Evolutionary conservation across 2,329 filamentous ascomycete genomes (phyloP), one percentile per base, ranked within the genome.

Genomic region (Fusarium paranaense): DNA sequence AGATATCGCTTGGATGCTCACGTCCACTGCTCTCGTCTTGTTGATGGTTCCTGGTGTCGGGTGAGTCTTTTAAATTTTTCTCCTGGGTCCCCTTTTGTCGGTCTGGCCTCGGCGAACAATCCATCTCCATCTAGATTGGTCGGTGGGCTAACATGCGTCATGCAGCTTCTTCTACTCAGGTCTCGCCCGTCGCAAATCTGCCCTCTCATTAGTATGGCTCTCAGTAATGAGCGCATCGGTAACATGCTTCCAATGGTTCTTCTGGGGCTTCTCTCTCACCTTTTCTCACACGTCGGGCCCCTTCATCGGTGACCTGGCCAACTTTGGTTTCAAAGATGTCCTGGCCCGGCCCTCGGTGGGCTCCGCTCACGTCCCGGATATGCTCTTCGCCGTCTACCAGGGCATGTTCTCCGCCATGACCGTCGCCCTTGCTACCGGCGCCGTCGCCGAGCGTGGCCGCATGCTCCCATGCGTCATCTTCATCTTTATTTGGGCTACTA

Each of bases 21-120:
- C 90, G 22, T 88, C 93, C 32, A 95, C 94, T 2, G 95, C 94
- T 8, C 88, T 98, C 62, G 95, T 97, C 62, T 86, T 97, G 77
- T 90, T 98, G 77, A 97, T 97, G 95, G 95, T 97, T 85, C 95
- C 95, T 3, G 95, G 95, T 76, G 94, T 97, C 78, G 95, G 94
- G 79, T 89, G 83, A 81, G 87, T 83, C 69, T 52, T 64, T 61
- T 50, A 54, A 25, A 27, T 10, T 27, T 27, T 38, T 33, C 27
- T 32, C 20, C 18, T 30, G 10, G 16, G 16, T 27, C 45, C 25
- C 45, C 16, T 22, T 56, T 61, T 59, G 14, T 60, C 45, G 20
- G 10, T 22, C 40, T 45, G 40, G 40, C 22, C 40, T 45, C 40
- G n/a, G 40, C 40, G 40, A 13, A 45, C 40, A 45, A 45, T 22